Base-by-base conservation (phyloP, 768 basidiomycete species). In the Termitomyces sp. region DNA sequence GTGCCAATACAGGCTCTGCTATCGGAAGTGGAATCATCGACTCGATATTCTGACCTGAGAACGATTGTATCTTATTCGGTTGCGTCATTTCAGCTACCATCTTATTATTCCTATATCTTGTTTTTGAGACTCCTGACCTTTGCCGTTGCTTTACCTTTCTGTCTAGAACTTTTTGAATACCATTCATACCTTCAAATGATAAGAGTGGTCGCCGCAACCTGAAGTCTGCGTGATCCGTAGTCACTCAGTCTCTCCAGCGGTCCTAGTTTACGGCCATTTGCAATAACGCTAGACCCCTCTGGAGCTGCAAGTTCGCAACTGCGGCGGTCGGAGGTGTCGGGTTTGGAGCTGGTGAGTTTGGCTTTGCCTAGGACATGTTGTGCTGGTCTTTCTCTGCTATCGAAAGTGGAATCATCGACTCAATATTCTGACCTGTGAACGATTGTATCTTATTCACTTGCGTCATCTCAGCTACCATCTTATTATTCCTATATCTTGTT, bases 281-380 rank as follows among this genome's bases (percentile, higher is more conserved):
- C n/a, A n/a, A n/a, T n/a, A n/a, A n/a, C n/a, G n/a, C n/a, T n/a
- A n/a, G n/a, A n/a, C n/a, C n/a, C n/a, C n/a, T n/a, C n/a, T n/a
- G n/a, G n/a, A n/a, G n/a, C 40, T 54, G 22, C 41, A 14, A 78
- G 82, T 69, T 83, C 63, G 81, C 80, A 6, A 73, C 80, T 52
- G 78, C 81, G 48, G 80, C 83, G 18, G 82, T 70, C 9, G 88
- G 88, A 36, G 88, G 88, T 64, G 78, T 82, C 51, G 88, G 88
- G 2, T 89, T 90, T 63, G 87, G 88, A 58, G 88, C 86, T 61
- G 87, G 87, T 84, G 52, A 60, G 70, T 35, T 4, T 62, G 2
- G 8, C 32, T 11, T 30, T 36, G 1, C 20, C 14, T 38, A 11
- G 13, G 6, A 52, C 0, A 9, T 26, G 20, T n/a, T 45, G 38